These are phyloP conservation scores for Strigomonas oncopelti DNA, from an alignment of 208 protist genomes.

Conservation along the genomic window DNA sequence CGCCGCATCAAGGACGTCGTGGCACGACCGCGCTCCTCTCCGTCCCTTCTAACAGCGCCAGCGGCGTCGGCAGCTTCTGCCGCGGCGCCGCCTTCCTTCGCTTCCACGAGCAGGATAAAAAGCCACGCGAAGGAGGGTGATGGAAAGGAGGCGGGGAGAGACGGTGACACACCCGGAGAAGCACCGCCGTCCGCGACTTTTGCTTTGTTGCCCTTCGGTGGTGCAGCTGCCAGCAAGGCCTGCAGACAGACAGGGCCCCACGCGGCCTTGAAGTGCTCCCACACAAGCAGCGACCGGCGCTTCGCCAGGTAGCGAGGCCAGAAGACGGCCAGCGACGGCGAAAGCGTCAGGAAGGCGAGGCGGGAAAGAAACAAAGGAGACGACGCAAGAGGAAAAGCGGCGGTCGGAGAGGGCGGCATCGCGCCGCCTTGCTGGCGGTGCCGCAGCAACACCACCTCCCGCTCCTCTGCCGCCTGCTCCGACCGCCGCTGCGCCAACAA, in stretches of 20 bases:
- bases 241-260: not conserved
- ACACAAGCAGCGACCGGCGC: not conserved
- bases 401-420: too few relatives aligned
- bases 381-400: too few relatives aligned
- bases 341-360: not conserved
- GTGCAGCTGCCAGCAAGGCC: not conserved
- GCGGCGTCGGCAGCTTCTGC: too few relatives aligned
- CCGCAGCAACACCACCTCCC: too few relatives aligned
- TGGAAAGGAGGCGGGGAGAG: too few relatives aligned
- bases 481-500: not conserved
- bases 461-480: not conserved
- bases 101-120: not conserved
- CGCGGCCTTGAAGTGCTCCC: not conserved
- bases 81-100: too few relatives aligned
- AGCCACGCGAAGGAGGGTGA: not conserved
- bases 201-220: too few relatives aligned
- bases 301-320: not conserved
- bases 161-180: not conserved
- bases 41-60: too few relatives aligned
- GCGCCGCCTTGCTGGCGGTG: too few relatives aligned
- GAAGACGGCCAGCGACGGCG: not conserved
- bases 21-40: too few relatives aligned
- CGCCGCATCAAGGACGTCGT: too few relatives aligned
- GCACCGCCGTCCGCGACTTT: too few relatives aligned
- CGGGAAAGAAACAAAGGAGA: not conserved